phyloP scores from a whole-genome alignment of 169 alveolate genomes.

The Cystoisospora suis region DNA sequence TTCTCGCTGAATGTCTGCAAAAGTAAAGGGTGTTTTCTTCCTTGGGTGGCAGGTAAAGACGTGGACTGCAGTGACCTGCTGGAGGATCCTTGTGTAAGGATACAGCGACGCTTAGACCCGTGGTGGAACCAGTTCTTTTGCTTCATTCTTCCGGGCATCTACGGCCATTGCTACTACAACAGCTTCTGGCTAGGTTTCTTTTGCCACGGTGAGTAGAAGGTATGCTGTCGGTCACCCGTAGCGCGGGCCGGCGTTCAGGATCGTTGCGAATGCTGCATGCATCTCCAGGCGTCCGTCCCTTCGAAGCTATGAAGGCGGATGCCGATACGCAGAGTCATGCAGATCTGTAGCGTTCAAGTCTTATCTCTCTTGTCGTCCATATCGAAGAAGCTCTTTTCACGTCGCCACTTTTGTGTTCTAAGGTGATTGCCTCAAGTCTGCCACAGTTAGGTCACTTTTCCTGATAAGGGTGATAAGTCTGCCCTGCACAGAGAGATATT shows the following conservation, averaged over 20 bases:
- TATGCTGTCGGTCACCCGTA: too few relatives aligned
- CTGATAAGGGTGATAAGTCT: too few relatives aligned
- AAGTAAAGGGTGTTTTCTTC: background rate
- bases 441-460: too few relatives aligned
- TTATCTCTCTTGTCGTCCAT: too few relatives aligned
- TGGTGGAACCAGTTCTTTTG: constrained; percentile 80
- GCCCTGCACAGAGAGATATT: too few relatives aligned
- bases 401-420: too few relatives aligned
- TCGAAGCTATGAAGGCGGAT: too few relatives aligned
- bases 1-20: background rate
- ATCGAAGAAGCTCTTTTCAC: too few relatives aligned
- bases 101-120: constrained; percentile 74
- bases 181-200: constrained; percentile 81
- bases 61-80: constrained; percentile 62
- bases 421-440: too few relatives aligned
- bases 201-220: constrained; percentile 61
- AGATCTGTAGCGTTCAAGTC: too few relatives aligned
- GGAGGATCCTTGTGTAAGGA: constrained; percentile 65
- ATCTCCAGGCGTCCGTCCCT: background rate
- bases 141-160: constrained; percentile 79
- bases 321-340: too few relatives aligned
- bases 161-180: constrained; percentile 73
- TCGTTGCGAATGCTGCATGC: background rate
- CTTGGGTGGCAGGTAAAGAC: constrained; percentile 27
- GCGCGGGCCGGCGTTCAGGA: too few relatives aligned